Evolutionary conservation across 805 yeast species (phyloP).

Genomic region (Zygoascus biomembranicola): DNA sequence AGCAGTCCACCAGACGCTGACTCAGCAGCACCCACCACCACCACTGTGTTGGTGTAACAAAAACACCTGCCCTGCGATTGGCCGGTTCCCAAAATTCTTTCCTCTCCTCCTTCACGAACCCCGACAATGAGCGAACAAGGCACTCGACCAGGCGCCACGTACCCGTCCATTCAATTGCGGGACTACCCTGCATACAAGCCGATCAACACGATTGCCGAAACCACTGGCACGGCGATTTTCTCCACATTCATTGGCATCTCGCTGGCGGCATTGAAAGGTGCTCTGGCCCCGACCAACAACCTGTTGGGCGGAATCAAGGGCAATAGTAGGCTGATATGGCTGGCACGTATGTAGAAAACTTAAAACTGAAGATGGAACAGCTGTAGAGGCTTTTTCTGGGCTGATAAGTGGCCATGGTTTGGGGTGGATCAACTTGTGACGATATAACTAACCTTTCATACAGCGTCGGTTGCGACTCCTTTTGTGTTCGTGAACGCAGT

Average conservation of each 20-base stretch:
- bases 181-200: constrained; percentile 40
- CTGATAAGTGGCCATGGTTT: no score
- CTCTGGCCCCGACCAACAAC: constrained; percentile 24
- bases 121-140: neutral
- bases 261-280: constrained; percentile 38
- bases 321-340: constrained; percentile 20
- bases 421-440: no score
- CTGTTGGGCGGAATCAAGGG: constrained; percentile 23
- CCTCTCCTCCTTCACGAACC: neutral
- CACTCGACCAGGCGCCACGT: constrained; percentile 1
- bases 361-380: neutral
- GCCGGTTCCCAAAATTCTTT: neutral
- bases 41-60: no score
- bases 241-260: constrained; percentile 40
- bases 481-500: constrained; percentile 32
- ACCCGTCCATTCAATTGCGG: neutral
- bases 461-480: constrained; percentile 32
- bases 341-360: constrained; percentile 9
- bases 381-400: neutral
- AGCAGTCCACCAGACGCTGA: no score
- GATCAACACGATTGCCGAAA: constrained; percentile 45
- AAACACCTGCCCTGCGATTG: no score
- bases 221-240: constrained; percentile 38
- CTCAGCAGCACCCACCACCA: no score
- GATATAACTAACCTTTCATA: neutral